phyloP scores from a whole-genome alignment of 2,329 filamentous ascomycete genomes.

The Fusarium solani-melongenae region DNA sequence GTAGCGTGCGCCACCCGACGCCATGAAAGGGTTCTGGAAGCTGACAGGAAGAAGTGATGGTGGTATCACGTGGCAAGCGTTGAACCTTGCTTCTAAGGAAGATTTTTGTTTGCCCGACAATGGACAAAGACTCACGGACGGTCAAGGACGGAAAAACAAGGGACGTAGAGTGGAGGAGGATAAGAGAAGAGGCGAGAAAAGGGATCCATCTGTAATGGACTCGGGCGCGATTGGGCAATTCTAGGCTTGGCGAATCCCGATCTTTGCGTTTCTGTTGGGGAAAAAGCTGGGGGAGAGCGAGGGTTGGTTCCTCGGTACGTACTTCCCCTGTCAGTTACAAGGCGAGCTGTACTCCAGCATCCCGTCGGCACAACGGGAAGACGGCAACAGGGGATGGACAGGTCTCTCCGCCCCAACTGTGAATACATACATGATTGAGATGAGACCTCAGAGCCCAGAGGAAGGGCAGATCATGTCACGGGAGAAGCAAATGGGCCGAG shows the following conservation, averaged over 20 bases:
- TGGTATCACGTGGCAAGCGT: constrained; percentile 18
- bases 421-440: constrained; percentile 3
- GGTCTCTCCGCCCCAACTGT: constrained; percentile 5
- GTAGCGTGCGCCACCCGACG: constrained; percentile 8
- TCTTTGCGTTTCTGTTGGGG: constrained; percentile 44
- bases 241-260: constrained; percentile 39
- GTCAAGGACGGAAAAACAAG: neutral
- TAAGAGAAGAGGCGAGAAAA: constrained; percentile 3
- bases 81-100: neutral
- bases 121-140: neutral
- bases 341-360: neutral
- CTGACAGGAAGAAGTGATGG: neutral
- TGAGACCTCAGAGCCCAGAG: neutral
- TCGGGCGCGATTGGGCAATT: constrained; percentile 21
- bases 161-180: neutral
- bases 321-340: neutral
- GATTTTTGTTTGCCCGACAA: constrained; percentile 8
- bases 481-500: constrained; percentile 36
- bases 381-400: neutral
- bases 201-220: neutral
- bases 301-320: constrained; percentile 22
- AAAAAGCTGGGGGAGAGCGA: constrained; percentile 40
- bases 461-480: constrained; percentile 23
- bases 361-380: constrained; percentile 31
- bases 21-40: constrained; percentile 26